A percentile compares a stretch with the other conserved stretches of the same genome.
Evolutionary conservation across 495 filamentous ascomycete genomes (phyloP).

Genomic region (Hypoxylon subgilvum): DNA sequence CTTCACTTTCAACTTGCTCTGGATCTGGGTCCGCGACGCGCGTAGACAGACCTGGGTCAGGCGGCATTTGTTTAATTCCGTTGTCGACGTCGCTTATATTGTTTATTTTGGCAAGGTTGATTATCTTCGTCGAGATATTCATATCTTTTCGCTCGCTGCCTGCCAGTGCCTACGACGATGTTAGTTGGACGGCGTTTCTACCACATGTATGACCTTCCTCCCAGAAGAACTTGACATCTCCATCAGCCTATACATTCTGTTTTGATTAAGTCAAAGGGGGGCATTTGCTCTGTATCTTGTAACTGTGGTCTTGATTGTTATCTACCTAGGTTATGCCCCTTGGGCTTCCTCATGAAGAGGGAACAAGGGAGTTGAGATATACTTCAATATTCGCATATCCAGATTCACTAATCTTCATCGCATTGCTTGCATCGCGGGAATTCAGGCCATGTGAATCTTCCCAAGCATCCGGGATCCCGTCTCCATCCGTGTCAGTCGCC

Average conservation of each 20-base stretch:
- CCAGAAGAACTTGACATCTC: too few species aligned
- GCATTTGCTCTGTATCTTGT: too few species aligned
- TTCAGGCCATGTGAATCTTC: slow-evolving; percentile 36
- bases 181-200: too few species aligned
- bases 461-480: slow-evolving; percentile 46
- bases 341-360: slow-evolving; percentile 23
- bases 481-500: slow-evolving; percentile 29
- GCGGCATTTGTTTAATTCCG: too few species aligned
- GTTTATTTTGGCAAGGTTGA: slow-evolving; percentile 8
- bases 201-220: too few species aligned
- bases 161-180: too few species aligned
- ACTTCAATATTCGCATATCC: slow-evolving; percentile 45
- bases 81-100: not conserved
- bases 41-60: too few species aligned
- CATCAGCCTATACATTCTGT: too few species aligned
- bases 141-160: too few species aligned
- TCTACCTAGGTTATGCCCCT: too few species aligned
- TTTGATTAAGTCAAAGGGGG: too few species aligned
- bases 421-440: slow-evolving; percentile 29
- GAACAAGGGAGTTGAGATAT: slow-evolving; percentile 43
- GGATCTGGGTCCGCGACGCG: slow-evolving; percentile 22
- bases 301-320: too few species aligned
- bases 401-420: slow-evolving; percentile 34
- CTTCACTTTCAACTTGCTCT: slow-evolving; percentile 7
- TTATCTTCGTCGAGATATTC: not conserved